These are phyloP conservation scores for Sarocladium strictum DNA, from an alignment of 2,329 filamentous ascomycete species.

Conservation along the genomic window DNA sequence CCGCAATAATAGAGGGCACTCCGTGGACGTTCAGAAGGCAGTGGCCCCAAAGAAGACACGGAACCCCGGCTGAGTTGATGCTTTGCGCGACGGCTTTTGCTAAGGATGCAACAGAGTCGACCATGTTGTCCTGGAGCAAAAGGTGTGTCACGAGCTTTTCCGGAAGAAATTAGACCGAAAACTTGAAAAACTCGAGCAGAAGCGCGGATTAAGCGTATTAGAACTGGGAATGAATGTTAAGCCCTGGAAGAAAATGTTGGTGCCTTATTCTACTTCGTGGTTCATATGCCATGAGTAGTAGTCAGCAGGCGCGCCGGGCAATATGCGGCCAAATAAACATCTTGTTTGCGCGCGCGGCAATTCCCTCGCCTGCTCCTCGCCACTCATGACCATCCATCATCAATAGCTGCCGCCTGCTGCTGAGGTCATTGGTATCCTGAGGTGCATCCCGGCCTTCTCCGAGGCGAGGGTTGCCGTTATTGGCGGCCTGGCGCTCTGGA, in stretches of 20 bases:
- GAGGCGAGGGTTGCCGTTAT: no score
- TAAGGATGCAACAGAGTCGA: conserved; percentile 1
- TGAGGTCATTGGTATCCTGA: no score
- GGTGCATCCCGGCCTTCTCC: no score
- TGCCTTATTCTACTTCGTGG: neutral
- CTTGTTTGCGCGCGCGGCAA: no score
- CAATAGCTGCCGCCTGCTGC: no score
- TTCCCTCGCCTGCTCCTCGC: no score
- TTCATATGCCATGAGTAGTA: neutral
- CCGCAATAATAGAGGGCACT: conserved; percentile 17
- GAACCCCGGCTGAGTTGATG: conserved; percentile 15
- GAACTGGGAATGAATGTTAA: neutral
- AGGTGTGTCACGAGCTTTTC: neutral
- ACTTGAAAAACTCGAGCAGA: neutral
- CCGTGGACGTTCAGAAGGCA: conserved; percentile 17
- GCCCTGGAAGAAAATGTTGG: neutral
- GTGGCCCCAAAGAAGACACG: conserved; percentile 19
- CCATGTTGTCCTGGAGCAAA: neutral
- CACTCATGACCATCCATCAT: no score
- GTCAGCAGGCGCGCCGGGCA: neutral
- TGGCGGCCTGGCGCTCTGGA: no score
- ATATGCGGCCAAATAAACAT: no score
- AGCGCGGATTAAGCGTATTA: neutral
- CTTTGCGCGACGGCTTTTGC: conserved; percentile 12
- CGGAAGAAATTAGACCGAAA: neutral